Evolutionary conservation across 106 monocot genomes (phyloP).

Genomic region (Vanilla planifolia): DNA sequence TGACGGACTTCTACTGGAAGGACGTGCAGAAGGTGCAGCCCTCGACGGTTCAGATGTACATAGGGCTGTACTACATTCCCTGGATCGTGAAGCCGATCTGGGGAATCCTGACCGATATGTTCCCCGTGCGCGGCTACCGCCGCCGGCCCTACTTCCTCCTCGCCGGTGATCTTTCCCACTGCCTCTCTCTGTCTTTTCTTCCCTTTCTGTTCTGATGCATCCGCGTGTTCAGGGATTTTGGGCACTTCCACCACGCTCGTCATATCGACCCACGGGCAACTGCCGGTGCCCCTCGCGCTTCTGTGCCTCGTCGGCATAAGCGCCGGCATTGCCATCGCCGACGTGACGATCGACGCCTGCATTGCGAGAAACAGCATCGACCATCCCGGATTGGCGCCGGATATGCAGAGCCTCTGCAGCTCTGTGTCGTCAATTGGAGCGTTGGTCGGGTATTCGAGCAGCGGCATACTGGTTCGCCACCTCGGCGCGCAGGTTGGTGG

Average conservation of each 20-base stretch:
- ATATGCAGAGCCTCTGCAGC: slow-evolving; percentile 74
- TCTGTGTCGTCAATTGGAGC: slow-evolving; percentile 46
- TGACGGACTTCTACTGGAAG: slow-evolving; percentile 85
- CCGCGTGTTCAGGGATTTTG: slow-evolving; percentile 24
- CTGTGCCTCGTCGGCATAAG: slow-evolving; percentile 41
- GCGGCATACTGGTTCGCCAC: slow-evolving; percentile 54
- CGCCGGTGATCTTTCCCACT: slow-evolving; percentile 30
- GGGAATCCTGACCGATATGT: slow-evolving; percentile 72
- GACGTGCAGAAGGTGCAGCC: slow-evolving; percentile 81
- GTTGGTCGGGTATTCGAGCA: slow-evolving; percentile 48
- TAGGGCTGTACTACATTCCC: slow-evolving; percentile 45
- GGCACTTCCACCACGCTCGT: slow-evolving; percentile 18
- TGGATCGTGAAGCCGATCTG: slow-evolving; percentile 76
- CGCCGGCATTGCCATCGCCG: slow-evolving; percentile 46
- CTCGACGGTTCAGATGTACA: slow-evolving; percentile 48
- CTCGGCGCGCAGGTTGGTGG: slow-evolving; percentile 61
- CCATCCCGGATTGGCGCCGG: slow-evolving; percentile 42
- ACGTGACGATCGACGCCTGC: slow-evolving; percentile 82
- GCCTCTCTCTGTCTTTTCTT: background rate
- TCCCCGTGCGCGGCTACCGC: slow-evolving; percentile 56
- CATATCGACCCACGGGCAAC: slow-evolving; percentile 15
- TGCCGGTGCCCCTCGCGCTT: slow-evolving; percentile 24
- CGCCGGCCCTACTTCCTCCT: slow-evolving; percentile 69
- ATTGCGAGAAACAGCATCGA: slow-evolving; percentile 72
- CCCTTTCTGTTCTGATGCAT: background rate